A percentile compares a stretch with the other conserved stretches of the same genome.
phyloP scores from a whole-genome alignment of 257 asterid genomes.

The Solanum peruvianum region DNA sequence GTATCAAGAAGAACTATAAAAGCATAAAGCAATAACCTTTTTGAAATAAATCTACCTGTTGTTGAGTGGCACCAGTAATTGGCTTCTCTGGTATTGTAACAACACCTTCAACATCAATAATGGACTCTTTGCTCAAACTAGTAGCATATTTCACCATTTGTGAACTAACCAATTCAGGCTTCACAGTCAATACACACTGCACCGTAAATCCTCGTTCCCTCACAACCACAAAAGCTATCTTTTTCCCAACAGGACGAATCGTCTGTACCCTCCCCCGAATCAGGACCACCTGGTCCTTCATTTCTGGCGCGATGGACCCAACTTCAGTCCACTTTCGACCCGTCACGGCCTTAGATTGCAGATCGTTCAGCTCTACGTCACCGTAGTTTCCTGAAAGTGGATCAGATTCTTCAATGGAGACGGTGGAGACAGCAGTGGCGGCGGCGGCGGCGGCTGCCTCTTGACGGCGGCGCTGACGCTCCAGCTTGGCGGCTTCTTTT shows the following conservation, averaged over 20 bases:
- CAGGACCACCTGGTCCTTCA: conserved; percentile 43
- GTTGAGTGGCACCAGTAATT: conserved; percentile 75
- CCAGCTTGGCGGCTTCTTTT: conserved; percentile 67
- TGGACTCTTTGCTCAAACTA: conserved; percentile 54
- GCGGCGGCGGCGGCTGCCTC: conserved; percentile 57
- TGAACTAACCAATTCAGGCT: conserved; percentile 47
- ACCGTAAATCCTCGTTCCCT: conserved; percentile 74
- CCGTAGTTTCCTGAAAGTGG: conserved; percentile 62
- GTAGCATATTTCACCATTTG: conserved; percentile 79
- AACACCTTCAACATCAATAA: conserved; percentile 64
- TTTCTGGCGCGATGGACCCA: conserved; percentile 18
- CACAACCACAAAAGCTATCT: conserved; percentile 69
- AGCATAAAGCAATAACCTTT: neutral
- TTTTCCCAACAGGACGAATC: conserved; percentile 60
- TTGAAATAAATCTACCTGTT: conserved; percentile 42
- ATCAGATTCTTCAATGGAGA: conserved; percentile 28
- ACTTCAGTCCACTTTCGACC: conserved; percentile 70
- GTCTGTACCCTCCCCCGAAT: conserved; percentile 69
- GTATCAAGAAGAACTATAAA: neutral
- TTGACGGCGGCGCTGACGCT: conserved; percentile 54
- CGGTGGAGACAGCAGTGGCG: conserved; percentile 5
- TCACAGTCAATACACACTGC: conserved; percentile 65
- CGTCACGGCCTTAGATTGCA: conserved; percentile 62
- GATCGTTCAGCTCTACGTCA: conserved; percentile 40
- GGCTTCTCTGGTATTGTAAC: conserved; percentile 50